These are phyloP conservation scores for Taiozyma sp. DNA, from an alignment of 1,139 yeast species.

Conservation along the genomic window DNA sequence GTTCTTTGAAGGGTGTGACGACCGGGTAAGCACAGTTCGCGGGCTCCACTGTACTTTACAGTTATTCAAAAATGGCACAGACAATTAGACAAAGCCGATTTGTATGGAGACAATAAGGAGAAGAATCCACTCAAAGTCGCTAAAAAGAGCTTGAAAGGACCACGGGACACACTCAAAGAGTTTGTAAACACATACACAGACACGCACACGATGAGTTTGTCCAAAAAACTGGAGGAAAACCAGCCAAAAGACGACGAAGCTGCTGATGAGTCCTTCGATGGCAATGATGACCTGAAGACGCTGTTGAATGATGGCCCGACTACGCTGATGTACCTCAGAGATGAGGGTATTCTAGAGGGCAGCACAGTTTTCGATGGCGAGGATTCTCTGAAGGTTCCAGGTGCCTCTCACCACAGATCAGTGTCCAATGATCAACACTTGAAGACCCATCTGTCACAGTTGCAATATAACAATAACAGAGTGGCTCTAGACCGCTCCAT, in stretches of 20 bases:
- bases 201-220: not conserved
- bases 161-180: not conserved
- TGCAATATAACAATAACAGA: slow-evolving; percentile 66
- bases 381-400: slow-evolving; percentile 3
- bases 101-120: not conserved
- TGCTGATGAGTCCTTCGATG: not conserved
- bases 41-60: not conserved
- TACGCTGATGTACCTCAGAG: slow-evolving; percentile 18
- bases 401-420: slow-evolving; percentile 12
- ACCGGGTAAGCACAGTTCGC: not conserved
- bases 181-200: not conserved
- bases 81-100: not conserved
- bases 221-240: not conserved
- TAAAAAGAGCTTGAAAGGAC: not conserved
- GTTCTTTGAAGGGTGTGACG: not conserved
- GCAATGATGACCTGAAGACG: not conserved
- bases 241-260: not conserved
- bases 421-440: slow-evolving; percentile 20
- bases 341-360: slow-evolving; percentile 23
- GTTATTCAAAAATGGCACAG: not conserved
- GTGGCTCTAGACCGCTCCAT: slow-evolving; percentile 60
- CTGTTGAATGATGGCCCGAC: slow-evolving; percentile 5
- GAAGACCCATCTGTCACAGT: slow-evolving; percentile 54
- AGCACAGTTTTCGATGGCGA: slow-evolving; percentile 22
- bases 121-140: not conserved